Percentiles rank a stretch among this genome's conserved stretches.
Conservation (phyloP, 2,329 filamentous ascomycete genomes). For the Pyrenochaeta sp. region DNA sequence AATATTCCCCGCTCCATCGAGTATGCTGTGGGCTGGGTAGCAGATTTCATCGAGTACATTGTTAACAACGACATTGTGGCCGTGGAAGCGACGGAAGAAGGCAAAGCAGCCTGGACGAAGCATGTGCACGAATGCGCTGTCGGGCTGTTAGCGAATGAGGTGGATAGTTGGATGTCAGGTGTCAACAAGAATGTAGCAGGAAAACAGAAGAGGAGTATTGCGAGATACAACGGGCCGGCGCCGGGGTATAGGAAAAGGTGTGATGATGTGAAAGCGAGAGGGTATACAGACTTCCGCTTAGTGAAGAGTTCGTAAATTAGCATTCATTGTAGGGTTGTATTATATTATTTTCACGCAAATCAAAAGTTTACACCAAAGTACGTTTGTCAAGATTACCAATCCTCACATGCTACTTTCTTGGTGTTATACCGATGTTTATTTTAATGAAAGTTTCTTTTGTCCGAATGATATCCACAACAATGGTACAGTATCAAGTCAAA, state of each 20-base stretch:
- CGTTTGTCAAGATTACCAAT: too few relatives aligned
- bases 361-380: too few relatives aligned
- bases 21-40: constrained; percentile 53
- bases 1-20: constrained; percentile 56
- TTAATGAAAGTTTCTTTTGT: too few relatives aligned
- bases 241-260: constrained; percentile 53
- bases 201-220: constrained; percentile 54
- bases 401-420: too few relatives aligned
- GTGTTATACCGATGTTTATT: too few relatives aligned
- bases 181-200: constrained; percentile 60
- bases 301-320: constrained; percentile 1
- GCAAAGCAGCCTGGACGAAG: constrained; percentile 56
- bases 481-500: too few relatives aligned
- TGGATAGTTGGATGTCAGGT: constrained; percentile 66
- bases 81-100: constrained; percentile 53
- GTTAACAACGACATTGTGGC: constrained; percentile 44
- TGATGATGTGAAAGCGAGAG: constrained; percentile 30
- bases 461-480: too few relatives aligned
- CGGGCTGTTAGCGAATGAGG: constrained; percentile 57
- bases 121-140: constrained; percentile 59
- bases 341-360: too few relatives aligned
- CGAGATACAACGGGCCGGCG: constrained; percentile 58
- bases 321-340: too few relatives aligned
- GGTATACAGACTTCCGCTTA: constrained; percentile 31
- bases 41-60: constrained; percentile 48